Base-by-base conservation (phyloP, 345 rosid species). In the Melaleuca alternifolia region DNA sequence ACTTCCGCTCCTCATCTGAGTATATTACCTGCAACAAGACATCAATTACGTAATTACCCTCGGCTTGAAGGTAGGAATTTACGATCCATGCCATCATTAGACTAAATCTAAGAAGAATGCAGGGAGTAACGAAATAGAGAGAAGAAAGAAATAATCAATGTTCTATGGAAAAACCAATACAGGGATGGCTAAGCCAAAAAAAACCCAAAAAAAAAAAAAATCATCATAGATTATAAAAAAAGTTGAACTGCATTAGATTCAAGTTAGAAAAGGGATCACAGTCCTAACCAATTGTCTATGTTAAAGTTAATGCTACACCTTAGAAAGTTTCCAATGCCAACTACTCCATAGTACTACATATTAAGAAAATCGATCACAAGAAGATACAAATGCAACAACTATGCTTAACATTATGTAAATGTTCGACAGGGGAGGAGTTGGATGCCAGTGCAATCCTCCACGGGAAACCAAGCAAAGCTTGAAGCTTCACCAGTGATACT, bases 1-100 rank as follows among this genome's bases (percentile, higher is more conserved):
- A 92, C 93, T 95, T 97, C 52, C 99, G 95, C 84, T 95, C 99
- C 92, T 97, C 99, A 53, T 94, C 98, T 10, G 98, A 97, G 89
- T 97, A 97, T 86, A 95, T 94, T 79, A 97, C 98, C 99, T 97
- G 90, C 51, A 87, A 53, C 85, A 71, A 23, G 82, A 86, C 75
- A 85, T 84, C 82, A 71, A 23, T 50, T 75, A 56, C 76, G 79
- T 30, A 48, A 65, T 71, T 71, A 57, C 23, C 51, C 83, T 53
- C 6, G 15, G 59, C 83, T 77, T 53, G 54, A 51, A 85, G 82
- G 82, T 46, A 41, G 53, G 14, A 59, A n/a, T 51, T 30, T 13
- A 51, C 44, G 18, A 51, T 18, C 13, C 41, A 50, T 24, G 26
- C 56, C 46, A 83, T 51, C 28, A 71, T 37, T 71, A 71, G 81